Evolutionary conservation across 2,329 filamentous ascomycete species (phyloP), one percentile per base, ranked within the genome.

Genomic region (Talaromyces sp.): DNA sequence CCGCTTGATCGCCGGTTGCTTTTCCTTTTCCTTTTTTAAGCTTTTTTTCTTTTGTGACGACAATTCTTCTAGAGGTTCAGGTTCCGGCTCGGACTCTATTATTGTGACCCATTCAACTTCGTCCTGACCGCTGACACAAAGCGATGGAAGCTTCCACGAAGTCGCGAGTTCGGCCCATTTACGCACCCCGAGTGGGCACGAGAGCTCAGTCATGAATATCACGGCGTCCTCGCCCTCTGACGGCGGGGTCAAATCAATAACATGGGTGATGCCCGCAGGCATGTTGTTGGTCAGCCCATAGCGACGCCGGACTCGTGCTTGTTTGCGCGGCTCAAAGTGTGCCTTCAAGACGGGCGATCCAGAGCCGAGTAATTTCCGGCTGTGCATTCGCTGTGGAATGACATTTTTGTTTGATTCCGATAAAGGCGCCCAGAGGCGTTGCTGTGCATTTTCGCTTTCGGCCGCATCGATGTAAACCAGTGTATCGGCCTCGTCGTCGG

Each of bases 221-320:
- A 87, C 82, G 10, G 85, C 80, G 13, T 88, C 86, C 2, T 89
- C 85, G 1, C 85, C 88, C 68, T 88, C 82, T 0, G 73, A 73
- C 0, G 84, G 81, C 0, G 87, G 87, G 0, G 86, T 88, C 13
- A 90, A 76, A 65, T 90, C 86, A 39, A 90, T 67, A 19, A 88
- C 74, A 65, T 83, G 89, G 61, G 81, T 80, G 67, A 88, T 73
- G 0, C 79, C 81, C 2, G 72, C 65, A 0, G 70, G 72, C 5
- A 75, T 68, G 15, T 60, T 63, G 9, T 68, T 66, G 22, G 56
- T 47, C 42, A 69, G 67, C 3, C 70, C 66, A 15, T 75, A 71
- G 33, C 71, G 73, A 55, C 70, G 75, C 36, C 65, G 68, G 15
- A 68, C 63, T 10, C 70, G 69, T 22, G 65, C 60, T 39, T 75